phyloP scores from a whole-genome alignment of 371 early-diverging fungal species.

The Massospora cicadina region DNA sequence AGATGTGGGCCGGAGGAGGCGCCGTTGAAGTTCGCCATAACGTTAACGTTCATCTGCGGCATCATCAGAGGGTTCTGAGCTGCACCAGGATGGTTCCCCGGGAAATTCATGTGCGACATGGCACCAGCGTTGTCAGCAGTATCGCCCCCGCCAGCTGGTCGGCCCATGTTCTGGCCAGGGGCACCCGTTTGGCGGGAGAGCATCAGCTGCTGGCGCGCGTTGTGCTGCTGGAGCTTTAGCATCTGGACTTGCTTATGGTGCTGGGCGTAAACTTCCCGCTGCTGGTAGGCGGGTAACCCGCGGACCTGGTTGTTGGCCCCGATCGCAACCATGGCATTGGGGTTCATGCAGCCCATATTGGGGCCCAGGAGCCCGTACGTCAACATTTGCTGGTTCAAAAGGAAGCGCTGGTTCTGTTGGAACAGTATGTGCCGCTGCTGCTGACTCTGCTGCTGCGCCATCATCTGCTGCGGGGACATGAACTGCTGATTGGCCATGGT shows the following conservation, averaged over 20 bases:
- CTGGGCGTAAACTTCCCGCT: slow-evolving; percentile 6
- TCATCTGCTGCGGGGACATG: not conserved
- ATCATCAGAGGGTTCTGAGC: slow-evolving; percentile 6
- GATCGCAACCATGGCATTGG: not conserved
- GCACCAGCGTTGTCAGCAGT: not conserved
- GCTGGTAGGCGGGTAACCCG: not conserved
- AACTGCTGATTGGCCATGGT: not conserved
- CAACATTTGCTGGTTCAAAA: slow-evolving; percentile 5
- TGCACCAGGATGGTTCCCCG: slow-evolving; percentile 6
- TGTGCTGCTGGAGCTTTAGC: slow-evolving; percentile 6
- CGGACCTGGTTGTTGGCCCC: not conserved
- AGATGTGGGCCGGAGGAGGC: not conserved
- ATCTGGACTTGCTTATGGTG: slow-evolving; percentile 9
- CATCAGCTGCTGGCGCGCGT: slow-evolving; percentile 7
- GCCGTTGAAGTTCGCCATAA: slow-evolving; percentile 1
- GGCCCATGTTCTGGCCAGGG: not conserved
- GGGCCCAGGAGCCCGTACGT: not conserved
- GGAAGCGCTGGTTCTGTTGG: slow-evolving; percentile 6
- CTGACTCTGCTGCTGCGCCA: slow-evolving; percentile 7
- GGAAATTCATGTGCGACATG: slow-evolving; percentile 4
- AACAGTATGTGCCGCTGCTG: slow-evolving; percentile 7
- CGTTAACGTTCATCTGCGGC: slow-evolving; percentile 8
- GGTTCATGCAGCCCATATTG: slow-evolving; percentile 1
- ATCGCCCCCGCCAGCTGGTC: not conserved
- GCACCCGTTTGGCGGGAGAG: not conserved